Percentiles rank a stretch among this genome's conserved stretches.
Conservation (phyloP, 192 early-diverging fungal species). For the Radiomyces spectabilis region DNA sequence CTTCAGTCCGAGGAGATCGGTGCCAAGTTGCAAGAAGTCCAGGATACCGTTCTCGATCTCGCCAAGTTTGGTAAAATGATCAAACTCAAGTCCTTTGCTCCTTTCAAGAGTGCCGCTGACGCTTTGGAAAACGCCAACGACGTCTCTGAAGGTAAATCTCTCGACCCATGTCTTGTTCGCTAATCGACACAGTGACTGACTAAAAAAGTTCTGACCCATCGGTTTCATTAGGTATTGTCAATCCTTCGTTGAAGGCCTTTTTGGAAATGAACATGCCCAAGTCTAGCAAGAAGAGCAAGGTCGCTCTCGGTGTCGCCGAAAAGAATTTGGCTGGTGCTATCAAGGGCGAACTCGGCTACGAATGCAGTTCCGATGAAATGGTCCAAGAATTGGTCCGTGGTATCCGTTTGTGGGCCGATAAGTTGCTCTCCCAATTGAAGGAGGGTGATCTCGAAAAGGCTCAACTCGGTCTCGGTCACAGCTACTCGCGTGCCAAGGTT, state of each 20-base stretch:
- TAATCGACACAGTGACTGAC: too few species aligned
- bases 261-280: slow-evolving; percentile 91
- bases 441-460: slow-evolving; percentile 87
- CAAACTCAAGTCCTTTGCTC: slow-evolving; percentile 90
- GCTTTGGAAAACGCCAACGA: slow-evolving; percentile 98
- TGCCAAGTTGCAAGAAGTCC: slow-evolving; percentile 84
- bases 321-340: slow-evolving; percentile 74
- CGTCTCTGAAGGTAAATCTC: slow-evolving; percentile 87
- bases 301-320: slow-evolving; percentile 83
- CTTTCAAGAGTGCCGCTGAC: slow-evolving; percentile 95
- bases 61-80: slow-evolving; percentile 86
- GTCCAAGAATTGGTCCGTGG: slow-evolving; percentile 91
- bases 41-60: slow-evolving; percentile 74
- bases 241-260: slow-evolving; percentile 84
- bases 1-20: slow-evolving; percentile 93
- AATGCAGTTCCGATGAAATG: slow-evolving; percentile 75
- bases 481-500: slow-evolving; percentile 97
- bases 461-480: slow-evolving; percentile 96
- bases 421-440: slow-evolving; percentile 84
- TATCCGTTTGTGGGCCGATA: slow-evolving; percentile 84
- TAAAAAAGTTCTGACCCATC: background rate
- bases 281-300: slow-evolving; percentile 63
- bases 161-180: too few species aligned
- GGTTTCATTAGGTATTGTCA: slow-evolving; percentile 64
- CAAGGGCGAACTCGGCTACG: slow-evolving; percentile 66